phyloP scores from a whole-genome alignment of 2,329 filamentous ascomycete genomes.

The Dactylella cylindrospora region DNA sequence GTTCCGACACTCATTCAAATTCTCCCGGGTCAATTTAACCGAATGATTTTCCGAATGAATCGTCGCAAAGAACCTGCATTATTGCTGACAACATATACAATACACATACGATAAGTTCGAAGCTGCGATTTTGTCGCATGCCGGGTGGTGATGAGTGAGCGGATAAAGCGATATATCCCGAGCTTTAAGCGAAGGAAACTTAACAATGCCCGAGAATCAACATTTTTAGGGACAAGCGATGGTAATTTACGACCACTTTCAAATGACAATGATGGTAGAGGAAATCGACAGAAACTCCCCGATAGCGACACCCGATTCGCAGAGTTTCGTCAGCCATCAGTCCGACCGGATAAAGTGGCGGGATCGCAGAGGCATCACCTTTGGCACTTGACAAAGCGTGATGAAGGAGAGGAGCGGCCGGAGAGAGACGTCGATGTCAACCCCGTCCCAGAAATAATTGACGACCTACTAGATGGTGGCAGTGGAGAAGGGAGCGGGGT shows the following conservation, averaged over 20 bases:
- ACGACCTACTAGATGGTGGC: slow-evolving; percentile 4
- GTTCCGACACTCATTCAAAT: too few relatives aligned
- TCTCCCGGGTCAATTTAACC: too few relatives aligned
- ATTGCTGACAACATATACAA: slow-evolving; percentile 7
- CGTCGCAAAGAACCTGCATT: slow-evolving; percentile 29
- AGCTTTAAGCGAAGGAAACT: slow-evolving; percentile 42
- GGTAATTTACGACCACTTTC: too few relatives aligned
- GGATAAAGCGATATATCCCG: slow-evolving; percentile 42
- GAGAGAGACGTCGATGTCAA: slow-evolving; percentile 4
- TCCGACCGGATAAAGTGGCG: slow-evolving; percentile 2
- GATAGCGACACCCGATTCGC: slow-evolving; percentile 22
- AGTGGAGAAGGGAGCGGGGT: slow-evolving; percentile 4
- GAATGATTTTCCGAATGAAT: slow-evolving; percentile 45
- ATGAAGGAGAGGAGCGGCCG: not conserved
- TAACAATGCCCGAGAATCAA: slow-evolving; percentile 10
- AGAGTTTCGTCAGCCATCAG: slow-evolving; percentile 26
- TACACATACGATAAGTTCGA: not conserved
- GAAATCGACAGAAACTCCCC: not conserved
- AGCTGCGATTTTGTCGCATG: too few relatives aligned
- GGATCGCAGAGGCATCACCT: slow-evolving; percentile 8
- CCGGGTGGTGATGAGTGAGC: slow-evolving; percentile 39
- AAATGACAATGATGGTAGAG: not conserved
- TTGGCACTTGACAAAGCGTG: slow-evolving; percentile 14
- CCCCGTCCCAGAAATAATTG: slow-evolving; percentile 5
- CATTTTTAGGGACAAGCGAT: slow-evolving; percentile 21